Evolutionary conservation across 257 asterid species (phyloP).

Genomic region (Penstemon eatonii): DNA sequence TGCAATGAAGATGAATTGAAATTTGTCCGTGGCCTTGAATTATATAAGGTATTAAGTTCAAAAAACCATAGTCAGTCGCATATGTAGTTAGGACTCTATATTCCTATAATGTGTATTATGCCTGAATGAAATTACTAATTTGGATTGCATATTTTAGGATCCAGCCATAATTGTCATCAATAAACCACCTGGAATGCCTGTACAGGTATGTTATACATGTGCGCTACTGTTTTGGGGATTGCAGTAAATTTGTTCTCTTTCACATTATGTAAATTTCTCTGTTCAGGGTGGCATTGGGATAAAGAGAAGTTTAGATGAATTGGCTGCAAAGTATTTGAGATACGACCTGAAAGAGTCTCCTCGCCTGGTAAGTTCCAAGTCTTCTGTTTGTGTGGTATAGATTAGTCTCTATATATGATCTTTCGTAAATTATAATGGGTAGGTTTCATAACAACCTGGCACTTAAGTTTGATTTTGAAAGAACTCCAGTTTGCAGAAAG

Average conservation of each 20-base stretch:
- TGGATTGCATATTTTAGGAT: constrained; percentile 46
- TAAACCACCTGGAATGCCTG: constrained; percentile 95
- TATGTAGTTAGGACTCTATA: constrained; percentile 7
- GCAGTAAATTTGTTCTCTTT: constrained; percentile 20
- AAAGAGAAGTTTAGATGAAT: constrained; percentile 77
- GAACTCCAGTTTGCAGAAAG: background rate
- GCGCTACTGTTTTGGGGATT: constrained; percentile 14
- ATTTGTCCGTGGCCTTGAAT: constrained; percentile 59
- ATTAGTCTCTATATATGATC: no score
- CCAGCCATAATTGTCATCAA: constrained; percentile 70
- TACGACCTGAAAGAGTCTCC: constrained; percentile 68
- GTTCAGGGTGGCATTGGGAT: constrained; percentile 90
- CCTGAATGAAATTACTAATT: constrained; percentile 22
- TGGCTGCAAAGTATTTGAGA: constrained; percentile 85
- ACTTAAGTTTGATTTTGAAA: constrained; percentile 8
- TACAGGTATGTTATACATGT: constrained; percentile 57
- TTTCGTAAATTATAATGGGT: background rate
- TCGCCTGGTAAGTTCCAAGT: constrained; percentile 72
- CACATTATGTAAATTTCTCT: constrained; percentile 14
- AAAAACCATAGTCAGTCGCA: constrained; percentile 9
- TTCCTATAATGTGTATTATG: constrained; percentile 18
- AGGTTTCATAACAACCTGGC: constrained; percentile 12
- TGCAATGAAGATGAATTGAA: constrained; percentile 50
- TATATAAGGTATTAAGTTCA: constrained; percentile 57
- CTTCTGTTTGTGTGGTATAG: constrained; percentile 13